These are phyloP conservation scores for Neocallimastix lanati DNA, from an alignment of 192 early-diverging fungal genomes.

Conservation along the genomic window DNA sequence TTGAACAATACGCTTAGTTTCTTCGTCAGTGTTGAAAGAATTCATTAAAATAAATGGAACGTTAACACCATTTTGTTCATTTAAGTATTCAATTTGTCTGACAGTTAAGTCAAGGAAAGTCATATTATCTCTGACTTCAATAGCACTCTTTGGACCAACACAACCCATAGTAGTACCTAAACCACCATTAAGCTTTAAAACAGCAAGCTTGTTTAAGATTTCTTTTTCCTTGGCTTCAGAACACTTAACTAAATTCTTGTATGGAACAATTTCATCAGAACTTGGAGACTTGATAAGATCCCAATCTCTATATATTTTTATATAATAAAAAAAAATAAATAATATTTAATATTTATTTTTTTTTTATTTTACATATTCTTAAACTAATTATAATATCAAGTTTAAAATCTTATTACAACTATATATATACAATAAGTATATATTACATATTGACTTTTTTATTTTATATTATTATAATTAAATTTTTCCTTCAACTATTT, in stretches of 20 bases:
- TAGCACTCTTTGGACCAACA: constrained; percentile 92
- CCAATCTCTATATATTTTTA: constrained; percentile 55
- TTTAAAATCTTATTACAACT: too few species aligned
- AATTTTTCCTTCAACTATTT: background rate
- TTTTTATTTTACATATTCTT: too few species aligned
- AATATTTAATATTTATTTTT: too few species aligned
- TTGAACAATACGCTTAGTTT: constrained; percentile 93
- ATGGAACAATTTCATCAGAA: constrained; percentile 58
- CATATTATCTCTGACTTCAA: constrained; percentile 95
- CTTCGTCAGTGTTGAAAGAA: constrained; percentile 99
- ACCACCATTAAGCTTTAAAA: constrained; percentile 98
- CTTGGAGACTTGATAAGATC: constrained; percentile 81
- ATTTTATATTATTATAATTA: background rate
- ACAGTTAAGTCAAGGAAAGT: constrained; percentile 97
- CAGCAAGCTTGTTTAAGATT: constrained; percentile 77
- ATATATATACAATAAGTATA: too few species aligned
- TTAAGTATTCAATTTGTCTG: constrained; percentile 95
- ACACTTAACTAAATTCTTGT: constrained; percentile 43
- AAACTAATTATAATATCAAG: too few species aligned
- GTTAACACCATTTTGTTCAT: constrained; percentile 67
- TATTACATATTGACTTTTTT: too few species aligned
- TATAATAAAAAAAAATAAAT: background rate
- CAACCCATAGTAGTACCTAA: constrained; percentile 99
- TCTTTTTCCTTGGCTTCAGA: constrained; percentile 18
- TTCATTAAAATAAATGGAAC: constrained; percentile 99